Conservation (phyloP, 176 grass and related monocot genomes). For the Tuctoria greenei region DNA sequence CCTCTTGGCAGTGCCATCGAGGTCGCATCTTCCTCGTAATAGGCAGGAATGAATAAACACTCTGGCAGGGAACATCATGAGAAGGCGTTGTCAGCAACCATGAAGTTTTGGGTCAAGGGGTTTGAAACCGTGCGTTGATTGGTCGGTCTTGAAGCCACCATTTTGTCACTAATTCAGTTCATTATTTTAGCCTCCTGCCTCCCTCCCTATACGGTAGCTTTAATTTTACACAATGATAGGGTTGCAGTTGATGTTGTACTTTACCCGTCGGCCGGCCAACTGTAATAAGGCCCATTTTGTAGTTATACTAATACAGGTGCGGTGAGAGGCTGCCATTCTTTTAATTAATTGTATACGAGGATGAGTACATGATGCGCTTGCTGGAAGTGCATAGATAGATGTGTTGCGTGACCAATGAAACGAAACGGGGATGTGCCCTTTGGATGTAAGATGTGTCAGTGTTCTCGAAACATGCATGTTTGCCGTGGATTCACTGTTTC, state of each 20-base stretch:
- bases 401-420: not conserved
- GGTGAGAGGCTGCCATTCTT: conserved; percentile 39
- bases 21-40: conserved; percentile 49
- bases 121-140: not conserved
- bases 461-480: too few species aligned
- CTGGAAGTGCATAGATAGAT: too few species aligned
- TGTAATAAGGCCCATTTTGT: conserved; percentile 39
- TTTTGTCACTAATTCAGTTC: conserved; percentile 30
- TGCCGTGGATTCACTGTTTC: too few species aligned
- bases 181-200: conserved; percentile 1
- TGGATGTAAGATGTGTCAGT: too few species aligned
- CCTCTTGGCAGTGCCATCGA: conserved; percentile 97
- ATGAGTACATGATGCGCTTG: not conserved
- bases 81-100: not conserved
- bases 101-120: conserved; percentile 33
- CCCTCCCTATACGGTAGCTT: conserved; percentile 41
- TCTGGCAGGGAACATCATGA: conserved; percentile 18
- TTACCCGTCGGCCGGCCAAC: conserved; percentile 20
- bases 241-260: conserved; percentile 25
- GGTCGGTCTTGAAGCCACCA: conserved; percentile 6
- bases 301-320: conserved; percentile 5
- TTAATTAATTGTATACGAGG: conserved; percentile 6
- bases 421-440: too few species aligned
- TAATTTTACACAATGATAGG: conserved; percentile 8
- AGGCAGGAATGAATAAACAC: conserved; percentile 42